These are phyloP conservation scores for Psilocybe subaeruginosa DNA, from an alignment of 768 basidiomycete genomes.

Conservation along the genomic window DNA sequence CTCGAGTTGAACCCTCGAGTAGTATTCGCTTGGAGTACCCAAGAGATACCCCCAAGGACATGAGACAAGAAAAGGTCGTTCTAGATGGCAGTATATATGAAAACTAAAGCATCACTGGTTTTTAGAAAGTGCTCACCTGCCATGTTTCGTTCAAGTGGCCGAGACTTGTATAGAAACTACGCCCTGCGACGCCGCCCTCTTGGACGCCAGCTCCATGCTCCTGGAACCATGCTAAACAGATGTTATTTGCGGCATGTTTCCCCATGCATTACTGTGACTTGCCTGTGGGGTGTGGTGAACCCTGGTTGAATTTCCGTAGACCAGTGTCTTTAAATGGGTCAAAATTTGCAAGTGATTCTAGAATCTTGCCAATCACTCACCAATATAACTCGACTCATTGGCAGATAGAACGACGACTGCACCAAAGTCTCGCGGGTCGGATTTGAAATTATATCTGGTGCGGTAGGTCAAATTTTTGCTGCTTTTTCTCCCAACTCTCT, in stretches of 20 bases:
- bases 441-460: conserved; percentile 69
- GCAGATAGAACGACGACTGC: conserved; percentile 66
- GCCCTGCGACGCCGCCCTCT: conserved; percentile 52
- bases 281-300: conserved; percentile 81
- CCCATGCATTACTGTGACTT: conserved; percentile 14
- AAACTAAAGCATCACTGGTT: not conserved
- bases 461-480: not conserved
- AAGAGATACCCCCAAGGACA: conserved; percentile 73
- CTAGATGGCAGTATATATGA: conserved; percentile 33
- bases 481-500: not conserved
- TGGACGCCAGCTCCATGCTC: conserved; percentile 70
- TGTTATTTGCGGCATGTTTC: not conserved
- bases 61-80: conserved; percentile 72
- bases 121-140: conserved; percentile 48
- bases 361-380: conserved; percentile 31
- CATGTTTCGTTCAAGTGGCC: conserved; percentile 83
- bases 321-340: conserved; percentile 39
- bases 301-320: conserved; percentile 60
- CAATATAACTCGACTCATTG: conserved; percentile 64
- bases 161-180: conserved; percentile 84
- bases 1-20: conserved; percentile 66
- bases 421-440: conserved; percentile 67
- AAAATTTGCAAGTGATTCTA: not conserved
- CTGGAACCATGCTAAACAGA: conserved; percentile 77
- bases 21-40: conserved; percentile 72